These are phyloP conservation scores for Zalaria obscura DNA, from an alignment of 2,329 filamentous ascomycete species.

Conservation along the genomic window DNA sequence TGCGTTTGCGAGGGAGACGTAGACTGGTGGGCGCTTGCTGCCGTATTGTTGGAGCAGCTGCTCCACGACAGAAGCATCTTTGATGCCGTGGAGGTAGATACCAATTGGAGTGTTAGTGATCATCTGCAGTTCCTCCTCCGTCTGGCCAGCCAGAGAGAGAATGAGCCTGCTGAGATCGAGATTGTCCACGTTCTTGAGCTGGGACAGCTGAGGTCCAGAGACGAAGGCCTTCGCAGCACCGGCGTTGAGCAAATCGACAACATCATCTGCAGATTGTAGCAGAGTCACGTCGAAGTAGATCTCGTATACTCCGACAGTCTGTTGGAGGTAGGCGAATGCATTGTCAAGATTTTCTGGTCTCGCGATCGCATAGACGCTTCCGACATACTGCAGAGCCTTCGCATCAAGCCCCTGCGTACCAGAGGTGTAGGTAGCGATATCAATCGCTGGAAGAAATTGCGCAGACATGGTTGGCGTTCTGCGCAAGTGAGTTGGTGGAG, in stretches of 20 bases:
- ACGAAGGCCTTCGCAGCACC: conserved; percentile 81
- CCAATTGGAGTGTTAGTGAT: conserved; percentile 28
- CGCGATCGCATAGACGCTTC: conserved; percentile 41
- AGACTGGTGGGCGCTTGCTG: conserved; percentile 33
- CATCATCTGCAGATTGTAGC: conserved; percentile 54
- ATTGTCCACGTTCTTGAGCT: conserved; percentile 36
- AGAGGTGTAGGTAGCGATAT: conserved; percentile 28
- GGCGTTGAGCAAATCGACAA: conserved; percentile 68
- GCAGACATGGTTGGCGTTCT: conserved; percentile 22
- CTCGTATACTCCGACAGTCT: conserved; percentile 40
- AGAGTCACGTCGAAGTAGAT: conserved; percentile 66
- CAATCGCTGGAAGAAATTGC: conserved; percentile 34
- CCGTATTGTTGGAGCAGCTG: conserved; percentile 37
- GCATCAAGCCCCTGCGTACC: conserved; percentile 35
- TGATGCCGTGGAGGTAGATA: conserved; percentile 26
- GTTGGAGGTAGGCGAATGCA: conserved; percentile 38
- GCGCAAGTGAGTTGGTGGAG: neutral
- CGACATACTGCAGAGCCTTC: conserved; percentile 41
- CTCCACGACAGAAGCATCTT: conserved; percentile 26
- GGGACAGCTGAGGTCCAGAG: conserved; percentile 49
- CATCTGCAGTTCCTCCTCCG: conserved; percentile 24
- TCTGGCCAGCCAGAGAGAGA: conserved; percentile 33
- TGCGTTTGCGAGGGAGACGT: conserved; percentile 32
- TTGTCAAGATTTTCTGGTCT: conserved; percentile 28
- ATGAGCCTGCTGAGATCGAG: conserved; percentile 44